Evolutionary conservation across 75 land plant genomes (phyloP).

Genomic region (Adiantum capillusveneris): DNA sequence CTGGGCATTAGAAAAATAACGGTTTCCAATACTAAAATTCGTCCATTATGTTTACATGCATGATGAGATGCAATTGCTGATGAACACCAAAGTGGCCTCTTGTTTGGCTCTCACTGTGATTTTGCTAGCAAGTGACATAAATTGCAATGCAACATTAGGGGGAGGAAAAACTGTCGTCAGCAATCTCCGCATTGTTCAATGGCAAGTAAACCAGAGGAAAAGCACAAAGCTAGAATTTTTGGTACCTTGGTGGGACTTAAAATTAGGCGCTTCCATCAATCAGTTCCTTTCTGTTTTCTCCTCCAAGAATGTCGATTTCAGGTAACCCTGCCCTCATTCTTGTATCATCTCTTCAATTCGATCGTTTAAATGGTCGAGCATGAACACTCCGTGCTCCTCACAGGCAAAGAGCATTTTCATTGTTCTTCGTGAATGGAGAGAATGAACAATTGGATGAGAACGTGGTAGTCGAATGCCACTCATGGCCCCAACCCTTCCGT

Average conservation of each 20-base stretch:
- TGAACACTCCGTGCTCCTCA: background rate
- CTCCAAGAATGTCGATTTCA: slow-evolving; percentile 81
- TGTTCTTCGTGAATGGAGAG: slow-evolving; percentile 58
- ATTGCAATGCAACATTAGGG: slow-evolving; percentile 30
- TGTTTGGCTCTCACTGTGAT: background rate
- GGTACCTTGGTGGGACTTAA: slow-evolving; percentile 97
- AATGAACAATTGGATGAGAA: slow-evolving; percentile 54
- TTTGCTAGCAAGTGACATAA: background rate
- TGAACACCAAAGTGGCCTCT: background rate
- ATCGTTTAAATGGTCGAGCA: background rate
- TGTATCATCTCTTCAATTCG: background rate
- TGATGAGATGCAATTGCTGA: background rate
- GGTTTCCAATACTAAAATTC: background rate
- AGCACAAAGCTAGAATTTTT: slow-evolving; percentile 68
- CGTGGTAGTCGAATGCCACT: slow-evolving; percentile 57
- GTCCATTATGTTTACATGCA: background rate
- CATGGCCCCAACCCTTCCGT: slow-evolving; percentile 70
- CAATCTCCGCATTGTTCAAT: slow-evolving; percentile 79
- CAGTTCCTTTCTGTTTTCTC: slow-evolving; percentile 88
- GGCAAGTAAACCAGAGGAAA: slow-evolving; percentile 72
- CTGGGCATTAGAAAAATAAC: background rate
- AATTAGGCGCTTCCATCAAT: slow-evolving; percentile 80
- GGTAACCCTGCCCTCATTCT: slow-evolving; percentile 46
- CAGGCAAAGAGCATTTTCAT: slow-evolving; percentile 89
- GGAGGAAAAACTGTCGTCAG: slow-evolving; percentile 79